Percentiles rank a stretch among this genome's conserved stretches.
phyloP scores from a whole-genome alignment of 2,329 filamentous ascomycete genomes.

The Ophiostoma populinum region DNA sequence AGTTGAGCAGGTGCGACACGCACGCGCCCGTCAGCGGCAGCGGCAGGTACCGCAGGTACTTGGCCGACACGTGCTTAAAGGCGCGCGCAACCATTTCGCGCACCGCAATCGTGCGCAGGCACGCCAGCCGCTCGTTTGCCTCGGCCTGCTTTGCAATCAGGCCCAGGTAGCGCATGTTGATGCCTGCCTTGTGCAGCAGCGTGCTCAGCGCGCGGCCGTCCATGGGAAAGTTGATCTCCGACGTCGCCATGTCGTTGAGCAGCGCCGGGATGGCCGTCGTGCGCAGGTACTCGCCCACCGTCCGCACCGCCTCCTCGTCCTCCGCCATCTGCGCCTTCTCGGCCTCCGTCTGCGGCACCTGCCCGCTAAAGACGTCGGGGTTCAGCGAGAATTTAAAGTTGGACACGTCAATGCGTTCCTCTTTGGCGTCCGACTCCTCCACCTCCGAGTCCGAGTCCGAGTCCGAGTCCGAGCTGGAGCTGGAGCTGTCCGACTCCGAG shows the following conservation, averaged over 20 bases:
- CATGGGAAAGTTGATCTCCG: constrained; percentile 95
- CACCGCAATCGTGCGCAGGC: constrained; percentile 57
- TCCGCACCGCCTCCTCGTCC: constrained; percentile 78
- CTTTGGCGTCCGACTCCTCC: constrained; percentile 2
- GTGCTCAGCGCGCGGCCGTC: constrained; percentile 83
- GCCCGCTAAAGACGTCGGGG: constrained; percentile 88
- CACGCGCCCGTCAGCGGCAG: constrained; percentile 65
- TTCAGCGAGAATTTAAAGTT: constrained; percentile 81
- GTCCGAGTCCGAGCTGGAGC: no score
- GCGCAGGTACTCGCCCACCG: constrained; percentile 63
- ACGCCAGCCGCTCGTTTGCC: constrained; percentile 49
- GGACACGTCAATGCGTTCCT: constrained; percentile 67
- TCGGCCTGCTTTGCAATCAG: constrained; percentile 56
- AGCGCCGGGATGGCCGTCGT: constrained; percentile 69
- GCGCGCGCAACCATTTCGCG: constrained; percentile 93
- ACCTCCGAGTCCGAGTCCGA: no score
- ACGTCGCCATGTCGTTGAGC: constrained; percentile 72
- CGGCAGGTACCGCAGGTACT: constrained; percentile 64
- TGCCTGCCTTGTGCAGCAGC: constrained; percentile 87
- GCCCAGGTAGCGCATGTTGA: constrained; percentile 94
- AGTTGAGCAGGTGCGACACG: constrained; percentile 81
- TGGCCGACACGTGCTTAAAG: constrained; percentile 82
- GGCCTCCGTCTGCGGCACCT: constrained; percentile 72
- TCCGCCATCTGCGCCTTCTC: constrained; percentile 70
- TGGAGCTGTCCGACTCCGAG: constrained; percentile 16